These are phyloP conservation scores for Bacidia rubella DNA, from an alignment of 495 filamentous ascomycete genomes.

Conservation along the genomic window DNA sequence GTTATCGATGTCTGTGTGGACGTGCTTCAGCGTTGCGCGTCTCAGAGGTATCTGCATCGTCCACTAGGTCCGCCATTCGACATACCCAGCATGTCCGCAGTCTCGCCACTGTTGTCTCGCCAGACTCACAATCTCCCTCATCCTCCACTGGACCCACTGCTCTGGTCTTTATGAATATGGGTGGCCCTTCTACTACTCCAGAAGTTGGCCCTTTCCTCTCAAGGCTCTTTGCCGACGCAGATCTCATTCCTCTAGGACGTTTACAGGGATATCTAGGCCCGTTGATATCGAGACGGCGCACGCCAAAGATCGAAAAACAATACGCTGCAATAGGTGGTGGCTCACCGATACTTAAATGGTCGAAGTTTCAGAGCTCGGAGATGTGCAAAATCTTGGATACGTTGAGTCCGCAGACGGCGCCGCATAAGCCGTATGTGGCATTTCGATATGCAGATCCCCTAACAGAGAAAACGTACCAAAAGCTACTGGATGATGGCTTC, in stretches of 20 bases:
- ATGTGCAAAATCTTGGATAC: conserved; percentile 94
- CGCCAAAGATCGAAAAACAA: conserved; percentile 90
- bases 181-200: conserved; percentile 74
- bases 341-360: conserved; percentile 96
- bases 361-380: conserved; percentile 77
- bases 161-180: conserved; percentile 99
- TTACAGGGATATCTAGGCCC: conserved; percentile 85
- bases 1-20: too few species aligned
- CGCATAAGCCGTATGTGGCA: conserved; percentile 97
- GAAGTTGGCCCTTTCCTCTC: conserved; percentile 91
- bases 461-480: conserved; percentile 82
- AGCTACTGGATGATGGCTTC: conserved; percentile 76
- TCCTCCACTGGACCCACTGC: conserved; percentile 64
- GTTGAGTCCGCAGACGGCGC: conserved; percentile 81
- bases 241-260: conserved; percentile 90
- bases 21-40: too few species aligned
- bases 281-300: conserved; percentile 71
- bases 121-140: conserved; percentile 57
- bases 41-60: too few species aligned
- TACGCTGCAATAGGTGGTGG: conserved; percentile 93
- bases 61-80: too few species aligned
- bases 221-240: conserved; percentile 85
- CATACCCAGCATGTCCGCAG: conserved; percentile 20
- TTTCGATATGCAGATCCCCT: conserved; percentile 92
- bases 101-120: conserved; percentile 56